Conservation (phyloP, 805 yeast genomes). For the Starmerella geochares region DNA sequence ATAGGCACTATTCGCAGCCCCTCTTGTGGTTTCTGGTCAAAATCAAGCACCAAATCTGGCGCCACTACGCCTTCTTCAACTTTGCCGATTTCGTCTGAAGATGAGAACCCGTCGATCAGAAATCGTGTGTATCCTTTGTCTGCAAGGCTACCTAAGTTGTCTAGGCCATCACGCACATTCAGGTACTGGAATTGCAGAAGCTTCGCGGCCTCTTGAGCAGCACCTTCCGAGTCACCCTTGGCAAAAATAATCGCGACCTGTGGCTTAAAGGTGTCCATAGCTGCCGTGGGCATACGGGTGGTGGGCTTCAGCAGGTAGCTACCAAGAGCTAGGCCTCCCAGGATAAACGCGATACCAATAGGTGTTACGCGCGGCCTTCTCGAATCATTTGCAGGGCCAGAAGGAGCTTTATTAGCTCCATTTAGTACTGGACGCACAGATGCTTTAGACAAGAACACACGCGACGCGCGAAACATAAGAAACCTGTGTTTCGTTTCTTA, state of each 20-base stretch:
- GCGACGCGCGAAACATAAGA: conserved; percentile 10
- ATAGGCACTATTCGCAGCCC: conserved; percentile 9
- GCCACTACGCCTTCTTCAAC: conserved; percentile 21
- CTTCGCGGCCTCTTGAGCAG: conserved; percentile 13
- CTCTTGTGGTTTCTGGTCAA: not conserved
- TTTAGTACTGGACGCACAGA: conserved; percentile 12
- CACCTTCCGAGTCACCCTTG: conserved; percentile 20
- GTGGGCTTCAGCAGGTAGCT: conserved; percentile 23
- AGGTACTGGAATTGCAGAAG: conserved; percentile 18
- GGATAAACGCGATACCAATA: conserved; percentile 18
- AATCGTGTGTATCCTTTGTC: conserved; percentile 21
- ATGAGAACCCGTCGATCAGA: conserved; percentile 20
- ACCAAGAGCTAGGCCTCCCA: conserved; percentile 24
- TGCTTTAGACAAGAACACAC: conserved; percentile 1
- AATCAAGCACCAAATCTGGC: conserved; percentile 23
- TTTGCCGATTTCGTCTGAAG: not conserved
- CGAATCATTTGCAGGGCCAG: not conserved
- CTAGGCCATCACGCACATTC: conserved; percentile 6
- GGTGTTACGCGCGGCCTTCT: conserved; percentile 11
- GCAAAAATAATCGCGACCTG: conserved; percentile 23
- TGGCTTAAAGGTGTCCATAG: conserved; percentile 24
- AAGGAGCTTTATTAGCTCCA: not conserved
- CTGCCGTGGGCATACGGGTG: conserved; percentile 21
- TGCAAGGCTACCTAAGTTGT: conserved; percentile 16
- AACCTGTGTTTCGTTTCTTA: not conserved